A percentile compares a stretch with the other conserved stretches of the same genome.
Evolutionary conservation across 2,329 filamentous ascomycete genomes (phyloP).

Genomic region (Ascochyta rabiei): DNA sequence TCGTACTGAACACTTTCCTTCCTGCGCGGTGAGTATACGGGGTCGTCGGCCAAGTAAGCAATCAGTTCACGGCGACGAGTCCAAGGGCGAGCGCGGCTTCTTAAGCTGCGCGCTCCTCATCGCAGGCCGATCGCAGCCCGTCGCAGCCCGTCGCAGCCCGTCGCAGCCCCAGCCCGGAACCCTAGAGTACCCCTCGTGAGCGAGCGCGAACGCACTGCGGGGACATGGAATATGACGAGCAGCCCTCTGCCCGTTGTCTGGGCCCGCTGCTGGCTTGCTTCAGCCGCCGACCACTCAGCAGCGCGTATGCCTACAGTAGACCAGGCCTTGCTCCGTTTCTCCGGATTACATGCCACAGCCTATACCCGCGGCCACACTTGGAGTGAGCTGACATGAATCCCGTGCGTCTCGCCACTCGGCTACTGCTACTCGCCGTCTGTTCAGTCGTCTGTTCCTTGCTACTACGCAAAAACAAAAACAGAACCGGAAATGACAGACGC

Average conservation of each 20-base stretch:
- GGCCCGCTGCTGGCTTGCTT: conserved; percentile 29
- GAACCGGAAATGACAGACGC: background rate
- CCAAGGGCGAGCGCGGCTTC: conserved; percentile 29
- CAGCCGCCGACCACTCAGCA: conserved; percentile 24
- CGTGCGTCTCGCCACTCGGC: background rate
- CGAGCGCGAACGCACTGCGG: conserved; percentile 29
- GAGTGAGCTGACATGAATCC: conserved; percentile 13
- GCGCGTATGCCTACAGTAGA: conserved; percentile 19
- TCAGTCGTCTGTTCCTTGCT: background rate
- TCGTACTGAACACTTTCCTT: background rate
- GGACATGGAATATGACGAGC: conserved; percentile 45
- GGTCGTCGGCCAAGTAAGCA: background rate
- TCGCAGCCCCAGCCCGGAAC: conserved; percentile 9
- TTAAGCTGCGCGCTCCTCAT: conserved; percentile 19
- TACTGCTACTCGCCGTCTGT: background rate
- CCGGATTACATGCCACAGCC: conserved; percentile 26
- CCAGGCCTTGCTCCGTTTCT: conserved; percentile 28
- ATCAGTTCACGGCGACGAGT: background rate
- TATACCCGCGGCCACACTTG: conserved; percentile 19
- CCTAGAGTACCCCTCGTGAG: conserved; percentile 30
- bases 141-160: conserved; percentile 10
- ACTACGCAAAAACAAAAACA: background rate
- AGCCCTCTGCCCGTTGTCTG: conserved; percentile 35
- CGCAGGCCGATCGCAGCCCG: conserved; percentile 11
- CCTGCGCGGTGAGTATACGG: background rate